Conservation (phyloP, 345 rosid genomes). For the Camelina laxa region DNA sequence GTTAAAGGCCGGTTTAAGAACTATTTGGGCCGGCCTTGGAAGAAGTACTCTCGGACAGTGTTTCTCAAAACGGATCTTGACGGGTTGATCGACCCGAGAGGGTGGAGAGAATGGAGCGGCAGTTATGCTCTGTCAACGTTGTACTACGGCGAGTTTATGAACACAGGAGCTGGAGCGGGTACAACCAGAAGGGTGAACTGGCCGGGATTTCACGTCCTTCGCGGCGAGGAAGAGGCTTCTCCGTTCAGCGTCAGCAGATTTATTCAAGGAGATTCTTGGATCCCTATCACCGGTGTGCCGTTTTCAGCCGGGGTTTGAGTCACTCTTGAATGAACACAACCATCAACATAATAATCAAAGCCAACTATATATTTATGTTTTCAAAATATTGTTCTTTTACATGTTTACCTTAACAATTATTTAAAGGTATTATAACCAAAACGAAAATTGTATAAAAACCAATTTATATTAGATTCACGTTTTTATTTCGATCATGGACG, state of each 20-base stretch:
- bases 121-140: slow-evolving; percentile 59
- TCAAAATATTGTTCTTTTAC: not conserved
- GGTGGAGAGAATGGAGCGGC: slow-evolving; percentile 69
- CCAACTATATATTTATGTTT: slow-evolving; percentile 2
- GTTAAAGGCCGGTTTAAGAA: slow-evolving; percentile 48
- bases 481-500: too few species aligned
- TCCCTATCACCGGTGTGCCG: slow-evolving; percentile 67
- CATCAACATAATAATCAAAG: not conserved
- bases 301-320: slow-evolving; percentile 45
- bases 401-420: too few species aligned
- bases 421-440: too few species aligned
- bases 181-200: slow-evolving; percentile 54
- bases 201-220: slow-evolving; percentile 74
- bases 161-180: slow-evolving; percentile 56
- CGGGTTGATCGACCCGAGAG: slow-evolving; percentile 60
- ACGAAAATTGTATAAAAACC: too few species aligned
- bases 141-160: slow-evolving; percentile 68
- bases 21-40: slow-evolving; percentile 72
- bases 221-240: slow-evolving; percentile 43
- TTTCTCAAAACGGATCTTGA: slow-evolving; percentile 57
- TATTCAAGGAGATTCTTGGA: slow-evolving; percentile 71
- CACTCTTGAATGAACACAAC: not conserved
- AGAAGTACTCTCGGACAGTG: slow-evolving; percentile 59
- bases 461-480: too few species aligned
- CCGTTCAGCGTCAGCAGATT: slow-evolving; percentile 55